These are phyloP conservation scores for Ascochyta rabiei DNA, from an alignment of 2,329 filamentous ascomycete species.

Conservation along the genomic window DNA sequence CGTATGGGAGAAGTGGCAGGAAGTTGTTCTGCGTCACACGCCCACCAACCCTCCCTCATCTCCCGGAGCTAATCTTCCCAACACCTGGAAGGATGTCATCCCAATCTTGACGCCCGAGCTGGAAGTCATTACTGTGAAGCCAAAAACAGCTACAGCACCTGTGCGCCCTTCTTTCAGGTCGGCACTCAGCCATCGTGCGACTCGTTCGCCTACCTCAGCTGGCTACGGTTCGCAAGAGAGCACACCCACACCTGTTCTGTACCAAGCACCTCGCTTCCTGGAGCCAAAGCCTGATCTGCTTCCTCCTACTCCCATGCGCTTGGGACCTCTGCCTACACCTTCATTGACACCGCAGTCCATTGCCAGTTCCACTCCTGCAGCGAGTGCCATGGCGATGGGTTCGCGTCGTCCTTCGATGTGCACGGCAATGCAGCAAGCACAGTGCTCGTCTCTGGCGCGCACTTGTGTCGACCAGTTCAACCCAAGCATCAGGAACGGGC, in stretches of 20 bases:
- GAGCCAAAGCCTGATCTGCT: conserved; percentile 59
- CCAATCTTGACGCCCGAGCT: conserved; percentile 64
- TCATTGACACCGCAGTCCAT: conserved; percentile 64
- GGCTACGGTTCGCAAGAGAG: conserved; percentile 48
- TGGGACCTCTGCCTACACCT: conserved; percentile 66
- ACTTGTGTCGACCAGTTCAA: conserved; percentile 60
- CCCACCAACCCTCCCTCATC: conserved; percentile 59
- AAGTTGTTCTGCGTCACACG: conserved; percentile 85
- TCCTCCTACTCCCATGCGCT: conserved; percentile 60
- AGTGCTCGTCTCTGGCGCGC: conserved; percentile 61
- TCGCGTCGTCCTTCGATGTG: conserved; percentile 63
- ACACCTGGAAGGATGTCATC: conserved; percentile 58
- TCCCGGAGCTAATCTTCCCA: conserved; percentile 45
- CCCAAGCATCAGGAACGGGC: conserved; percentile 47
- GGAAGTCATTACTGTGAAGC: conserved; percentile 53
- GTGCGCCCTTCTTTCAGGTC: conserved; percentile 32
- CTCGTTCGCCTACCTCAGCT: conserved; percentile 33
- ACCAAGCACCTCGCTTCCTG: conserved; percentile 54
- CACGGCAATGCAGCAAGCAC: conserved; percentile 63
- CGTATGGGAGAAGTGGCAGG: conserved; percentile 90
- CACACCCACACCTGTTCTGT: conserved; percentile 51
- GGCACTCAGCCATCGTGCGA: conserved; percentile 29
- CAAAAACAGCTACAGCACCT: conserved; percentile 40
- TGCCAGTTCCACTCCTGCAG: conserved; percentile 64
- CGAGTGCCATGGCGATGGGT: conserved; percentile 58